Base-by-base conservation (phyloP, 2,329 filamentous ascomycete genomes). In the Fusarium mangiferae region DNA sequence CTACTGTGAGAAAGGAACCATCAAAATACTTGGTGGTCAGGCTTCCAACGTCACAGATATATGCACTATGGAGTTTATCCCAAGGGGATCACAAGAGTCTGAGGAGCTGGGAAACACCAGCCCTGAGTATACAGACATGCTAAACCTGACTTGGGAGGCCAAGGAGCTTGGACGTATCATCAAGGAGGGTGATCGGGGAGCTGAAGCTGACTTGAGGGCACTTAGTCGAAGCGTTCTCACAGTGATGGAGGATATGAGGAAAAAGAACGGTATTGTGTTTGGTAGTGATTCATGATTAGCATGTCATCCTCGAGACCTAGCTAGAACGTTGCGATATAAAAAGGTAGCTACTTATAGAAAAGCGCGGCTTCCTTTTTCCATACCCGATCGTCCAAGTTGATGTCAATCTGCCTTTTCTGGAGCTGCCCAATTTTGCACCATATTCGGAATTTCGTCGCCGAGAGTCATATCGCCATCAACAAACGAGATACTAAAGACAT, bases 271-370 rank as follows among this genome's bases (percentile, higher is more conserved):
- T 0, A 75, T 75, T 24, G 8, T 71, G 4, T 75, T 73, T 38
- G 62, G 61, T 15, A 57, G 56, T 33, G 73, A 75, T 39, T 48
- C 41, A 30, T 30, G 30, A 13, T 30, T 30, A 30, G 11, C 28
- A 28, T 30, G 30, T 30, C 30, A 30, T 30, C 30, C 11, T 30
- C 11, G 30, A 4, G 30, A 11, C 30, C 30, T 30, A 30, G 12
- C 30, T 30, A 30, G 30, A 30, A 4, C 30, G 30, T 11, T 30
- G 30, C 11, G 30, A 30, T 3, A 30, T 30, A 30, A 12, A 12
- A 12, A 13, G 30, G 12, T 17, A 5, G 20, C 18, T 38, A n/a
- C 10, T 28, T 5, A 82, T 83, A 75, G 88, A 83, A 68, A 91
- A 18, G 1, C 11, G 15, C 26, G 17, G 8, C 2, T 24, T 44